A percentile compares a stretch with the other conserved stretches of the same genome.
phyloP scores from a whole-genome alignment of 140 eudicot species.

The Erigeron philadelphicus region DNA sequence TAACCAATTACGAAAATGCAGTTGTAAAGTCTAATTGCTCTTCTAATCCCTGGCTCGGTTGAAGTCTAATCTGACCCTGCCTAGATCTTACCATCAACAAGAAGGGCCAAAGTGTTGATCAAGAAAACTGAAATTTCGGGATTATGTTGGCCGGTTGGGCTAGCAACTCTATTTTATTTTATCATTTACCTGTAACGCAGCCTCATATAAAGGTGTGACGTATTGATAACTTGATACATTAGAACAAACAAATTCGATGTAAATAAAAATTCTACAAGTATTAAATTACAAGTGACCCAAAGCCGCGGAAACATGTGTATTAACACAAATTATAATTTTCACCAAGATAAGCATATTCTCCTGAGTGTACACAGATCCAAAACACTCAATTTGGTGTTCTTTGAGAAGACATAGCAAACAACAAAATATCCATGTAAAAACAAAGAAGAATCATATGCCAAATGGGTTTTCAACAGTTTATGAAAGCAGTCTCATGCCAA shows the following conservation, averaged over 20 bases:
- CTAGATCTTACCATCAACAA: no score
- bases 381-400: conserved; percentile 14
- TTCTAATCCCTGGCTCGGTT: no score
- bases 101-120: not conserved
- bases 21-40: not conserved
- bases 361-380: conserved; percentile 15
- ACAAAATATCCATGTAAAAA: conserved; percentile 13
- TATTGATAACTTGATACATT: not conserved
- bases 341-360: conserved; percentile 8
- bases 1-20: not conserved
- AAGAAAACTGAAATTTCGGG: not conserved
- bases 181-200: not conserved
- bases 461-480: not conserved
- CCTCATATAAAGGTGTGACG: no score
- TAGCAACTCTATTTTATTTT: not conserved
- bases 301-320: conserved; percentile 18
- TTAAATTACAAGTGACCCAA: not conserved
- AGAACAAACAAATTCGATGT: not conserved
- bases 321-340: not conserved
- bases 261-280: not conserved
- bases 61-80: no score
- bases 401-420: conserved; percentile 15
- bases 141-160: not conserved
- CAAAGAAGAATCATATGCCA: conserved; percentile 17
- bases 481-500: conserved; percentile 2